Evolutionary conservation across 1,284 basidiomycete genomes (phyloP), one percentile per base, ranked within the genome.

Genomic region (Heterobasidion annosum): DNA sequence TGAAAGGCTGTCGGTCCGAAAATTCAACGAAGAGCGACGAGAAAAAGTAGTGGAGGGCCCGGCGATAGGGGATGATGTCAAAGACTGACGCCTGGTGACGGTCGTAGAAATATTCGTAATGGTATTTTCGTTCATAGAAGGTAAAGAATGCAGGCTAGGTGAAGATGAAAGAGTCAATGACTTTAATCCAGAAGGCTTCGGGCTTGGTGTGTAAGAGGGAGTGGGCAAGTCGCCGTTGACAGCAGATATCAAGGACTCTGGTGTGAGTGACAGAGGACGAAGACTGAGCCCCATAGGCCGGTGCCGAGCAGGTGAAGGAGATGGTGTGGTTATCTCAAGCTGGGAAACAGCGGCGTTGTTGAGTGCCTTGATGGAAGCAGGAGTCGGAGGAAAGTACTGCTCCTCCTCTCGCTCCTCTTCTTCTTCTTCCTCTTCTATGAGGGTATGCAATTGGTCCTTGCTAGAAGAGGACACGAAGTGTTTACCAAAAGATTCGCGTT

Each of bases 401-500:
- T 66, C 63, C 12, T 56, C 61, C 43, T 71, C 69, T 4, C 78
- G 78, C 35, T 87, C 85, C 32, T 90, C 88, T 45, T 90, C 88
- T 53, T 90, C 58, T 34, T 60, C 88, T 37, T 90, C 88, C 61
- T 90, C 88, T 65, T 91, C 88, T 35, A 90, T 68, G 34, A 91
- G 74, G 8, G 88, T 91, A 56, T 79, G 77, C 8, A 91, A 74
- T 59, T 85, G 80, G 64, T 90, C 88, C 64, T 88, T 91, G 49
- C 81, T 77, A 6, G 77, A 74, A 1, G 78, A 77, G 4, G 81
- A 77, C 15, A 78, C 62, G 58, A 85, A 75, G 60, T 80, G 74
- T 67, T 87, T 89, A 37, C 77, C 74, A 66, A 89, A 84, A 0
- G 89, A 91, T 64, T 91, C 88, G 16, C 89, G 82, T 67, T 90